phyloP scores from a whole-genome alignment of 441 rosid species.

The Populus tomentosa region DNA sequence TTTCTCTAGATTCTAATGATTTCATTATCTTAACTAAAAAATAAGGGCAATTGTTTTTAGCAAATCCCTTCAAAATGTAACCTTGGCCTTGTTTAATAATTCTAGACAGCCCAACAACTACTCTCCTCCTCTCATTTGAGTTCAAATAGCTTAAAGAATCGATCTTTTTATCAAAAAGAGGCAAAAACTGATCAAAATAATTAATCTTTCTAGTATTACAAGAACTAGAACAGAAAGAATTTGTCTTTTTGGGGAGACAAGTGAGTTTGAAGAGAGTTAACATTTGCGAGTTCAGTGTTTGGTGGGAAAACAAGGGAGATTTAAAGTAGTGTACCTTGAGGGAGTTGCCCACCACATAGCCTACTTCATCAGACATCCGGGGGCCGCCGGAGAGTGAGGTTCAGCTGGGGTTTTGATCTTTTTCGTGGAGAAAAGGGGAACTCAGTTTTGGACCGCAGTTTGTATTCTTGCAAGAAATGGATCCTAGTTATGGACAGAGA shows the following conservation, averaged over 20 bases:
- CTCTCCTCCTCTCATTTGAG: slow-evolving; percentile 50
- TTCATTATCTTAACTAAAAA: slow-evolving; percentile 43
- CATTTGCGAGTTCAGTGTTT: background rate
- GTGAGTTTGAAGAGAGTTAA: slow-evolving; percentile 2
- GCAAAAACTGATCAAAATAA: slow-evolving; percentile 44
- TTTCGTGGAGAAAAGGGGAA: background rate
- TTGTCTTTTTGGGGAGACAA: background rate
- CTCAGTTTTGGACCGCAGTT: background rate
- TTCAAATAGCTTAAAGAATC: slow-evolving; percentile 30
- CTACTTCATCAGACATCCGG: background rate
- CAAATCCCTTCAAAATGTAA: slow-evolving; percentile 28
- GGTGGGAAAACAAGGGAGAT: background rate
- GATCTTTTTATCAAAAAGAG: slow-evolving; percentile 12
- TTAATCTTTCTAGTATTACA: slow-evolving; percentile 14
- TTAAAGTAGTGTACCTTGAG: background rate
- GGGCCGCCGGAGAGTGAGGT: background rate
- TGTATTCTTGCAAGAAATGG: background rate
- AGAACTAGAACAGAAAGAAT: slow-evolving; percentile 12
- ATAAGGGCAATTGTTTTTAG: slow-evolving; percentile 38
- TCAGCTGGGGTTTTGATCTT: background rate
- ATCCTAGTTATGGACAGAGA: background rate
- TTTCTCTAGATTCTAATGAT: slow-evolving; percentile 35
- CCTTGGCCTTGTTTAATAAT: slow-evolving; percentile 39
- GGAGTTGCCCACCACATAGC: background rate
- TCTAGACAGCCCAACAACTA: slow-evolving; percentile 43